A percentile compares a stretch with the other conserved stretches of the same genome.
These are phyloP conservation scores for Hypholoma sublateritium DNA, from an alignment of 768 basidiomycete species.

Conservation along the genomic window DNA sequence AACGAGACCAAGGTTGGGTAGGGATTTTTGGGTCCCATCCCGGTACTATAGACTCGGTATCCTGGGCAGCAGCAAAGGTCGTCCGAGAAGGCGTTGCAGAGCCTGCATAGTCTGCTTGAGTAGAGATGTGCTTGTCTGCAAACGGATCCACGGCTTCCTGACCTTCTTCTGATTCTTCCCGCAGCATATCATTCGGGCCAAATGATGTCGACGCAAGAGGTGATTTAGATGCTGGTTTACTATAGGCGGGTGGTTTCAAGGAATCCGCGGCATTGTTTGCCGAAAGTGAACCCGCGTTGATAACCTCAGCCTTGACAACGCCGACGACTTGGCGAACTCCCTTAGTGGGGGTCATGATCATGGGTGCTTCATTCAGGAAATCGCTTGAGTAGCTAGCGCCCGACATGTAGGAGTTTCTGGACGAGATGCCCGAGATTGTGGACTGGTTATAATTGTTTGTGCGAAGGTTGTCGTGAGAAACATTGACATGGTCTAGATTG, in stretches of 20 bases:
- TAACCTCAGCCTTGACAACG: conserved; percentile 77
- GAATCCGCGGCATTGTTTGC: conserved; percentile 33
- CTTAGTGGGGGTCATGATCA: conserved; percentile 73
- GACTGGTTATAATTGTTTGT: conserved; percentile 43
- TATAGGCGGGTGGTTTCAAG: conserved; percentile 37
- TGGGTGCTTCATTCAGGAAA: conserved; percentile 76
- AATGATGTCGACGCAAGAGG: conserved; percentile 73
- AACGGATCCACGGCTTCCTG: conserved; percentile 61
- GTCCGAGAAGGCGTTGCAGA: conserved; percentile 41
- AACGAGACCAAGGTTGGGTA: conserved; percentile 40
- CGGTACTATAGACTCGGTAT: conserved; percentile 24
- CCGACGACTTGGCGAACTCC: conserved; percentile 73
- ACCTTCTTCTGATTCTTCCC: conserved; percentile 50
- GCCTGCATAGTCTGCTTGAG: conserved; percentile 29
- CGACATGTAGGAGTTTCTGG: conserved; percentile 72
- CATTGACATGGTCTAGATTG: conserved; percentile 61
- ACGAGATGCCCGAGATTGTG: conserved; percentile 54
- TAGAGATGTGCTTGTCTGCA: conserved; percentile 55
- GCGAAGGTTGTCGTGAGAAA: conserved; percentile 52
- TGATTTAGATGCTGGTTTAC: conserved; percentile 53
- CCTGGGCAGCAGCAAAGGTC: conserved; percentile 31
- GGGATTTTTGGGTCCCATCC: conserved; percentile 41
- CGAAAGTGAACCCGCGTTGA: conserved; percentile 52
- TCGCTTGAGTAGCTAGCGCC: conserved; percentile 77
- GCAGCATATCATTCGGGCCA: conserved; percentile 63